Evolutionary conservation across 2,329 filamentous ascomycete genomes (phyloP).

Genomic region (Didymella lethalis): DNA sequence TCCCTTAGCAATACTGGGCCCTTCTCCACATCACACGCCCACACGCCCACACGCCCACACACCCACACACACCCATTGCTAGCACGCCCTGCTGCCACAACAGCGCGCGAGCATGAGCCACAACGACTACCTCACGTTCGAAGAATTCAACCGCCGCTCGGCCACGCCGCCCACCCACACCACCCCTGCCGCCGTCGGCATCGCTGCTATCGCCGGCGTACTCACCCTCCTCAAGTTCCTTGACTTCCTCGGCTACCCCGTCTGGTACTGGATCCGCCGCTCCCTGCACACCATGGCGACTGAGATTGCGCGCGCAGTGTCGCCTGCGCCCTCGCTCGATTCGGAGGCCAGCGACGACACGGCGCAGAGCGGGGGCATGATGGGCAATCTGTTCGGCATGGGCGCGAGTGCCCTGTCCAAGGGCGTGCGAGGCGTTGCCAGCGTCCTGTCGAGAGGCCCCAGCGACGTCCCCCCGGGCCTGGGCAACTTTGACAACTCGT

Average conservation of each 20-base stretch:
- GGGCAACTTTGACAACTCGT: slow-evolving; percentile 93
- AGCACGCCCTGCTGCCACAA: background rate
- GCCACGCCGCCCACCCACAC: slow-evolving; percentile 23
- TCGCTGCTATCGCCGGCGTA: slow-evolving; percentile 33
- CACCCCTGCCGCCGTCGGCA: slow-evolving; percentile 27
- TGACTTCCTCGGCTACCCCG: slow-evolving; percentile 42
- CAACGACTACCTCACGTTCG: slow-evolving; percentile 28
- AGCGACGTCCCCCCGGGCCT: slow-evolving; percentile 65
- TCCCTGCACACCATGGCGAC: slow-evolving; percentile 43
- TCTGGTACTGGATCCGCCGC: slow-evolving; percentile 61
- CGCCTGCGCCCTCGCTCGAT: slow-evolving; percentile 18
- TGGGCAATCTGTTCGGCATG: slow-evolving; percentile 50
- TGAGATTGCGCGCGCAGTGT: slow-evolving; percentile 20
- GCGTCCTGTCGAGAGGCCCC: slow-evolving; percentile 45
- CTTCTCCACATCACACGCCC: slow-evolving; percentile 7
- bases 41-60: no score
- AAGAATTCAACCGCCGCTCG: slow-evolving; percentile 29
- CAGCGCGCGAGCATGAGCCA: slow-evolving; percentile 30
- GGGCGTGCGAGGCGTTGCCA: slow-evolving; percentile 45
- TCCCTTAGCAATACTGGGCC: slow-evolving; percentile 19
- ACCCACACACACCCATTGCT: background rate
- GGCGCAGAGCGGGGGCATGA: slow-evolving; percentile 37
- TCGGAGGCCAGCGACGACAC: slow-evolving; percentile 31
- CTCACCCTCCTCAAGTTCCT: slow-evolving; percentile 42
- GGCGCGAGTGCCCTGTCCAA: slow-evolving; percentile 49